Percentiles rank a stretch among this genome's conserved stretches.
Conservation (phyloP, 306 rosid genomes). For the Vigna mungo region DNA sequence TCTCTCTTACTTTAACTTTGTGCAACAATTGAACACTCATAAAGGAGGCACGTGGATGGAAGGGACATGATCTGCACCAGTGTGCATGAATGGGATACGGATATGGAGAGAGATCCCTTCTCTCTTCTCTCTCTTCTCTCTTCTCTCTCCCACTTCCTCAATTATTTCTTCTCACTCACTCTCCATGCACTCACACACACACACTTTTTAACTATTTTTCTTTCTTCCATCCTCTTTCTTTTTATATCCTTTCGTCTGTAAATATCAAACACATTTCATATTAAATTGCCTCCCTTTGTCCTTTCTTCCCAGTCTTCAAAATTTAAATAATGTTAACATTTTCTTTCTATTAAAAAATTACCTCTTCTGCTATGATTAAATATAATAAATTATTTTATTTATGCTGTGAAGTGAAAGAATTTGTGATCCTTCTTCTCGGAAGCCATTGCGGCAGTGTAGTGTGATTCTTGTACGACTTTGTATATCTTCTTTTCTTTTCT, state of each 20-base stretch:
- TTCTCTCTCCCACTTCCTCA: conserved; percentile 3
- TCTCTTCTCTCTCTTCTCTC: not conserved
- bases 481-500: not conserved
- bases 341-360: too few relatives aligned
- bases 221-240: not conserved
- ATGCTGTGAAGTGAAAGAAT: too few relatives aligned
- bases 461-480: not conserved
- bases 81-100: conserved; percentile 19
- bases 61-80: conserved; percentile 6
- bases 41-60: conserved; percentile 13
- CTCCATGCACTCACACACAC: not conserved
- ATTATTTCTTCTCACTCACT: conserved; percentile 7
- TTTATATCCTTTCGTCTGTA: not conserved
- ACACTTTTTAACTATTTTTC: not conserved
- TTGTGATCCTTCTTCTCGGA: too few relatives aligned
- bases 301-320: not conserved
- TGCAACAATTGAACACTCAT: not conserved
- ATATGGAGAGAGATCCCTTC: not conserved
- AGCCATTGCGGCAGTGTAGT: too few relatives aligned
- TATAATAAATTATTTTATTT: too few relatives aligned
- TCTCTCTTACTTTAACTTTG: not conserved
- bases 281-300: not conserved
- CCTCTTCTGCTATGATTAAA: too few relatives aligned
- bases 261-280: not conserved
- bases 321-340: not conserved